These are phyloP conservation scores for Colletotrichum incanum DNA, from an alignment of 2,329 filamentous ascomycete species.

Conservation along the genomic window DNA sequence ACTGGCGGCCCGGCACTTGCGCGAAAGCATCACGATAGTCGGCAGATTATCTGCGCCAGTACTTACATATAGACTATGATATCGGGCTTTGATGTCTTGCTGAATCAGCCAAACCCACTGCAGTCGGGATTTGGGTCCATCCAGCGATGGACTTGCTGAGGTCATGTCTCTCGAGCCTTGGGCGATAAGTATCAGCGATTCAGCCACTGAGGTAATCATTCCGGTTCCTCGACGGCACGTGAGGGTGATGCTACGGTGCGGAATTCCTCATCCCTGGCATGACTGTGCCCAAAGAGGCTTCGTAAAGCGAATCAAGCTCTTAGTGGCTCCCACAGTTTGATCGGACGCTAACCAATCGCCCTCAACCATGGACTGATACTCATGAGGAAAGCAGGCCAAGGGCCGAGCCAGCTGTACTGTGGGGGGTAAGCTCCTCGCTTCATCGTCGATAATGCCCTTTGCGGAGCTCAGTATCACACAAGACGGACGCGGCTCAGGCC, in stretches of 20 bases:
- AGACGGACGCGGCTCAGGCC: slow-evolving; percentile 39
- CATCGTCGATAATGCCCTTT: slow-evolving; percentile 38
- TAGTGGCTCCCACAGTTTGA: slow-evolving; percentile 38
- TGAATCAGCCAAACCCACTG: not conserved
- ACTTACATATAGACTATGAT: not conserved
- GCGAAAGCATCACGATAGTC: not conserved
- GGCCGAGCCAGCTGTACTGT: slow-evolving; percentile 10
- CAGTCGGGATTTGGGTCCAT: not conserved
- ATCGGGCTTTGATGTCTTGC: not conserved
- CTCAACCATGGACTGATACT: slow-evolving; percentile 28
- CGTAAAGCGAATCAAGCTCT: slow-evolving; percentile 43
- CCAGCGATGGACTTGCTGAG: not conserved
- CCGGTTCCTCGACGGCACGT: not conserved
- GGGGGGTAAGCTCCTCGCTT: slow-evolving; percentile 24
- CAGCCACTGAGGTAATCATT: slow-evolving; percentile 19
- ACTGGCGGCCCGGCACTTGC: not conserved
- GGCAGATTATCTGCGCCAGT: not conserved
- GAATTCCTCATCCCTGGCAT: slow-evolving; percentile 28
- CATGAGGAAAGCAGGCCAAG: slow-evolving; percentile 27
- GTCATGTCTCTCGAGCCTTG: slow-evolving; percentile 5
- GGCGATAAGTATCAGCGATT: not conserved
- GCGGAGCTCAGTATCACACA: slow-evolving; percentile 35
- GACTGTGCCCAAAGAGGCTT: slow-evolving; percentile 42
- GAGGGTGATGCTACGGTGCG: slow-evolving; percentile 28
- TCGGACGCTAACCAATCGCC: slow-evolving; percentile 41